phyloP scores from a whole-genome alignment of 1,284 basidiomycete genomes.

The Athelia sp. region DNA sequence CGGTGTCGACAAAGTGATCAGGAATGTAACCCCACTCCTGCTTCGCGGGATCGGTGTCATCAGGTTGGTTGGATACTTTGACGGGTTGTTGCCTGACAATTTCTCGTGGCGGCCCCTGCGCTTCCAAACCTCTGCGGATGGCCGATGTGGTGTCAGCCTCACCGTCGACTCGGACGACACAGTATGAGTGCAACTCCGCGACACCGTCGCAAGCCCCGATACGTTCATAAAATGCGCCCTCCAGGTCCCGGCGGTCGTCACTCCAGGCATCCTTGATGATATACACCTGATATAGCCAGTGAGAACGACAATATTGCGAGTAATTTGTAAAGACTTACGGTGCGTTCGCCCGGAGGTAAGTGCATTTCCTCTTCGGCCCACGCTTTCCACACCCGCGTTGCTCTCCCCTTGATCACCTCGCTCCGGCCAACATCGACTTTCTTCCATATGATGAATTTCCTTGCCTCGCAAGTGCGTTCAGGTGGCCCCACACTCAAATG shows the following conservation, averaged over 20 bases:
- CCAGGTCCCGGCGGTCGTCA: too few relatives aligned
- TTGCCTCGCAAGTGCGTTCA: background rate
- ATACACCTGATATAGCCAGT: too few relatives aligned
- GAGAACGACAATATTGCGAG: too few relatives aligned
- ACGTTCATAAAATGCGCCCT: too few relatives aligned
- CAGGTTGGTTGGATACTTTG: too few relatives aligned
- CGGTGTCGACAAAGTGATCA: background rate
- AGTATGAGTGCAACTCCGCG: constrained; percentile 4
- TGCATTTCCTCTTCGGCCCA: constrained; percentile 6
- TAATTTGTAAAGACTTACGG: too few relatives aligned
- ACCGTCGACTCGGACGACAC: constrained; percentile 1
- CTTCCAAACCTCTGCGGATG: background rate
- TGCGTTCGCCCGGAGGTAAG: constrained; percentile 1
- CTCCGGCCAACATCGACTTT: constrained; percentile 2
- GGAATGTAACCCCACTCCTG: too few relatives aligned
- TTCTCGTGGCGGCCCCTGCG: background rate
- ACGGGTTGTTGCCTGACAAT: too few relatives aligned
- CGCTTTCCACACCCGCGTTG: constrained; percentile 8
- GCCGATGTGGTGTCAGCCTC: background rate
- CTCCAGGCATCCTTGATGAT: too few relatives aligned
- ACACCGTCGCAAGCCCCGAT: background rate
- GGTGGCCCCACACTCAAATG: background rate
- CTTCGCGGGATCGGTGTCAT: too few relatives aligned
- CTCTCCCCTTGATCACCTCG: constrained; percentile 6
- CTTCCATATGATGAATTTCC: background rate